A percentile compares a stretch with the other conserved stretches of the same genome.
Conservation (phyloP, 2,329 filamentous ascomycete species). For the Fusarium circinatum region DNA sequence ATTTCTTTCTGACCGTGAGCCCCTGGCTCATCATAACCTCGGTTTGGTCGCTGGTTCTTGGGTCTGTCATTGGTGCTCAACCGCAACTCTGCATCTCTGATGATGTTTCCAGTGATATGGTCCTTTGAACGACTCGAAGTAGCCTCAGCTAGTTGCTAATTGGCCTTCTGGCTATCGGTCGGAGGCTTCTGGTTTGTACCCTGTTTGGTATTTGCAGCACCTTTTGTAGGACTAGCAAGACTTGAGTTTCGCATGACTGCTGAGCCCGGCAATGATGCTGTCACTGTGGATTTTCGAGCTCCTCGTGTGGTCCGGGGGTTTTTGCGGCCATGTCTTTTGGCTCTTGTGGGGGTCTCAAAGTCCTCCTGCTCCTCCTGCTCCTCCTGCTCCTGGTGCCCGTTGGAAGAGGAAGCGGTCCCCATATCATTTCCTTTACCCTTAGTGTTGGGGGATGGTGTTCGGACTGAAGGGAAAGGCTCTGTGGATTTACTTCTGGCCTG, state of each 20-base stretch:
- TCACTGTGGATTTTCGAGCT: constrained; percentile 14
- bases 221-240: constrained; percentile 15
- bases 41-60: constrained; percentile 6
- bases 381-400: neutral
- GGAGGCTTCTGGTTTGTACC: neutral
- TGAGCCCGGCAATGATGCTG: constrained; percentile 39
- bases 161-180: constrained; percentile 28
- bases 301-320: constrained; percentile 26
- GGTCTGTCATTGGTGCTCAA: constrained; percentile 2
- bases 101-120: neutral
- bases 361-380: constrained; percentile 12
- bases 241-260: constrained; percentile 29
- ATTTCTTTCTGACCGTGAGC: neutral
- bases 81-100: neutral
- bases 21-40: neutral
- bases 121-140: constrained; percentile 7
- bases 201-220: neutral
- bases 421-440: neutral
- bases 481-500: constrained; percentile 19
- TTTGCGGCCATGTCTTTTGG: constrained; percentile 7
- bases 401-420: neutral
- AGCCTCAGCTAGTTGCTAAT: constrained; percentile 37
- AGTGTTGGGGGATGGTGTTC: neutral
- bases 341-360: constrained; percentile 36
- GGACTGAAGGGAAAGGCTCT: neutral